phyloP scores from a whole-genome alignment of 1,284 basidiomycete species.

The Macrocystidia cucumis region DNA sequence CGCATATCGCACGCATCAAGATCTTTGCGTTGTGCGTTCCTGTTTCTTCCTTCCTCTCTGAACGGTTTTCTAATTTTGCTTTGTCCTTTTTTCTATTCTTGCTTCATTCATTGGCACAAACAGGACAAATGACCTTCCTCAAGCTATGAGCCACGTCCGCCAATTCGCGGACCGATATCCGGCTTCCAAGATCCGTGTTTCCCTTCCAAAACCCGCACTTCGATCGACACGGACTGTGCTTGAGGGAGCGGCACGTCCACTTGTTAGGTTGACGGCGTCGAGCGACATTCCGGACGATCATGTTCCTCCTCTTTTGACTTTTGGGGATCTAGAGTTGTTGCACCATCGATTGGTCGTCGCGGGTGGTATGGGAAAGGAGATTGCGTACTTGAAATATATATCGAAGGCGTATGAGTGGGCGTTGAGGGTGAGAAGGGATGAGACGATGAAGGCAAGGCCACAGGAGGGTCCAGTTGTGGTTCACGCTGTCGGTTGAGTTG shows the following conservation, averaged over 20 bases:
- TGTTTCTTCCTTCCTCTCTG: constrained; percentile 3
- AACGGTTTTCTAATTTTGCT: constrained; percentile 4
- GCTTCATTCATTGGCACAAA: not conserved
- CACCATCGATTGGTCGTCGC: constrained; percentile 53
- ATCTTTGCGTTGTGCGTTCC: constrained; percentile 47
- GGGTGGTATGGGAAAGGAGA: constrained; percentile 29
- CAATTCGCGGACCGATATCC: constrained; percentile 55
- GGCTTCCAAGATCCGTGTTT: constrained; percentile 31
- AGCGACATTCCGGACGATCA: constrained; percentile 54
- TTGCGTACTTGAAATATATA: constrained; percentile 59
- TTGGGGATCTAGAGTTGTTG: constrained; percentile 56
- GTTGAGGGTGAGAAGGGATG: constrained; percentile 49
- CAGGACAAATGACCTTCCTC: constrained; percentile 44
- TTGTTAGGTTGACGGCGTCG: constrained; percentile 53
- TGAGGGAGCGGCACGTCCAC: constrained; percentile 39
- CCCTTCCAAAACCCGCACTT: constrained; percentile 31
- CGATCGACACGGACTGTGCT: constrained; percentile 51
- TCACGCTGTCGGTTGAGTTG: too few species aligned
- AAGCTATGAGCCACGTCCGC: constrained; percentile 44
- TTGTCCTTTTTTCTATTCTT: constrained; percentile 1
- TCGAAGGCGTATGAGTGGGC: constrained; percentile 62
- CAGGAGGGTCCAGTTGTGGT: too few species aligned
- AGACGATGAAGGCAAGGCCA: constrained; percentile 26
- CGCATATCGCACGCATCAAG: constrained; percentile 58
- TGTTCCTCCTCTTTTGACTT: constrained; percentile 62